These are phyloP conservation scores for Ambispora gerdemannii DNA, from an alignment of 192 early-diverging fungal species.

Conservation along the genomic window DNA sequence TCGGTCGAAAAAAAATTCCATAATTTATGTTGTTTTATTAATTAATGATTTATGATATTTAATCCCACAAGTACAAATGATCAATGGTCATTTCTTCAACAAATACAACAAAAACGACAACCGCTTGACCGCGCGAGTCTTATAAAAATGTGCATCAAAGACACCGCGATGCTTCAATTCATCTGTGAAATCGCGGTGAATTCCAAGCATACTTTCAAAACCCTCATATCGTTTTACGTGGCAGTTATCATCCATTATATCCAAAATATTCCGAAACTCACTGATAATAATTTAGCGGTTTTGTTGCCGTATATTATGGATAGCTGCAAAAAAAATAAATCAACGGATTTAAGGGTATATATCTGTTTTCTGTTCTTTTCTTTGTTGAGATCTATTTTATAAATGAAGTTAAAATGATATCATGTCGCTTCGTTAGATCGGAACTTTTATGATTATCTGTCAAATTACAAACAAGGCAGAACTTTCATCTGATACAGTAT, in stretches of 20 bases:
- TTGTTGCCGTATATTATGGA: conserved; percentile 61
- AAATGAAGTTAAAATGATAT: too few relatives aligned
- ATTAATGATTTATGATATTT: not conserved
- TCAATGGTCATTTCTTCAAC: conserved; percentile 57
- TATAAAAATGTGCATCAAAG: conserved; percentile 64
- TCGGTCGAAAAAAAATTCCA: too few relatives aligned
- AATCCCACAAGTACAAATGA: conserved; percentile 41
- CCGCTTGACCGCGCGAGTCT: conserved; percentile 69
- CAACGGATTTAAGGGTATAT: conserved; percentile 49
- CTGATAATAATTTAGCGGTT: conserved; percentile 52
- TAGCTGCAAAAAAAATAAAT: conserved; percentile 40
- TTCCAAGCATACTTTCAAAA: conserved; percentile 44
- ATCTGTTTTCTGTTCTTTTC: too few relatives aligned
- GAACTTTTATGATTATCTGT: conserved; percentile 65
- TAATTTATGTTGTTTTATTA: not conserved
- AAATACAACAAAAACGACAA: conserved; percentile 51
- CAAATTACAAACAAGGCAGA: conserved; percentile 54
- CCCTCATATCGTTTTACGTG: conserved; percentile 65
- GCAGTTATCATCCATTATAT: conserved; percentile 60
- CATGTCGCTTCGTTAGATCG: conserved; percentile 41
- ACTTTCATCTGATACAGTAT: conserved; percentile 45
- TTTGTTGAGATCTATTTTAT: too few relatives aligned
- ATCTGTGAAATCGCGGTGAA: conserved; percentile 62
- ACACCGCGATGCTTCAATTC: conserved; percentile 71
- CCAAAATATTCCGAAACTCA: conserved; percentile 41